These are phyloP conservation scores for Citrus sp. DNA, from an alignment of 345 rosid genomes.

Conservation along the genomic window DNA sequence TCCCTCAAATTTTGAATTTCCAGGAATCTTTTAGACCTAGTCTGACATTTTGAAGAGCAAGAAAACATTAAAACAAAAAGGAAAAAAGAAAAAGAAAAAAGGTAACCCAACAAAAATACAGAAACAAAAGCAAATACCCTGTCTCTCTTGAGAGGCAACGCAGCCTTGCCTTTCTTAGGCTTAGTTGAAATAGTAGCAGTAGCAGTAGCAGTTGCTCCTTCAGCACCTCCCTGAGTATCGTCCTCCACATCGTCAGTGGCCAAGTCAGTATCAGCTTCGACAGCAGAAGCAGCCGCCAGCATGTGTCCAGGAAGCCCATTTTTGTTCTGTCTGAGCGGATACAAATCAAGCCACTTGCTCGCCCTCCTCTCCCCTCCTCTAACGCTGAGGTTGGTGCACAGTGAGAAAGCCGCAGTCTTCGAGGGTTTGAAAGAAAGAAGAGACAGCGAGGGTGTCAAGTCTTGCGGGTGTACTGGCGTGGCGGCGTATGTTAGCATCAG, in stretches of 20 bases:
- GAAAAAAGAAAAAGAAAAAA: not conserved
- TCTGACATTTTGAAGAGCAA: conserved; percentile 49
- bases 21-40: conserved; percentile 96
- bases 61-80: not conserved
- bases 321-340: conserved; percentile 16
- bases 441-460: conserved; percentile 43
- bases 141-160: conserved; percentile 79
- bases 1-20: conserved; percentile 95
- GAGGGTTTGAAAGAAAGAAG: conserved; percentile 48
- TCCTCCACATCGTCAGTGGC: conserved; percentile 41
- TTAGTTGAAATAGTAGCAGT: conserved; percentile 48
- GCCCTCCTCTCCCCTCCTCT: conserved; percentile 24
- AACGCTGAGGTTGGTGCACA: conserved; percentile 19
- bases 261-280: conserved; percentile 44
- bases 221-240: conserved; percentile 31
- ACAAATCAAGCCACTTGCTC: conserved; percentile 17
- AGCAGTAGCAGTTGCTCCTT: conserved; percentile 21
- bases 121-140: conserved; percentile 43
- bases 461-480: conserved; percentile 47
- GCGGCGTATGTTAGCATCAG: conserved; percentile 50
- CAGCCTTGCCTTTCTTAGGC: conserved; percentile 91
- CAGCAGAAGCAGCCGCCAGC: conserved; percentile 28
- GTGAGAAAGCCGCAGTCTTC: conserved; percentile 26
- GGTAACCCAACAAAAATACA: not conserved
- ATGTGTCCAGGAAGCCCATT: conserved; percentile 1